Percentiles rank a stretch among this genome's conserved stretches.
Evolutionary conservation across 495 filamentous ascomycete genomes (phyloP).

Genomic region (Podospora tetraspora): DNA sequence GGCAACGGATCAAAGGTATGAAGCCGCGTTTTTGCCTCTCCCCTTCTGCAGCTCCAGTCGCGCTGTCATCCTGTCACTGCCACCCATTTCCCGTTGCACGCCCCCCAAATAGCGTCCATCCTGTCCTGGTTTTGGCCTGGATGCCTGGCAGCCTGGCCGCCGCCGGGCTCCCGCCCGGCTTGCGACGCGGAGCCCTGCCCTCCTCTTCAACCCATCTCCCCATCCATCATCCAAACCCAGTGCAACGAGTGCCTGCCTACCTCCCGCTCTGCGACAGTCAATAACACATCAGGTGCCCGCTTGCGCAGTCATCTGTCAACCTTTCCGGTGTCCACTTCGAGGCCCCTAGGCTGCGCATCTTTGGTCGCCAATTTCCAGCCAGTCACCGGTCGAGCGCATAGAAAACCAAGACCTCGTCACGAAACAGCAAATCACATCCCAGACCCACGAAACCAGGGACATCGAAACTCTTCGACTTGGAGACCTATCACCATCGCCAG

Average conservation of each 20-base stretch:
- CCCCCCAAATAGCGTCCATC: neutral
- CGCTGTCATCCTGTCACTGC: neutral
- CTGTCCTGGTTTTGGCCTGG: neutral
- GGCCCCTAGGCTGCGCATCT: conserved; percentile 7
- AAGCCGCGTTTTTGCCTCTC: neutral
- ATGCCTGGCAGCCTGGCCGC: neutral
- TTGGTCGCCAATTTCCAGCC: conserved; percentile 23
- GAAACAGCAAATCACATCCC: conserved; percentile 43
- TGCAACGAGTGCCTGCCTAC: conserved; percentile 11
- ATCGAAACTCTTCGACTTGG: conserved; percentile 33
- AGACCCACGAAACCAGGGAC: conserved; percentile 30
- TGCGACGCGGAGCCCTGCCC: conserved; percentile 15
- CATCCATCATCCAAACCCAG: neutral
- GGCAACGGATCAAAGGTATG: conserved; percentile 12
- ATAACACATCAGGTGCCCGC: conserved; percentile 13
- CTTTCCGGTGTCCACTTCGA: conserved; percentile 19
- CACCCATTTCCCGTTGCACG: neutral
- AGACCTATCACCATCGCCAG: conserved; percentile 45
- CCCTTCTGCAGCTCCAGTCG: conserved; percentile 4
- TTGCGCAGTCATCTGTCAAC: conserved; percentile 10
- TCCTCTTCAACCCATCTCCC: neutral
- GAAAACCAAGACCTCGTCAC: conserved; percentile 19
- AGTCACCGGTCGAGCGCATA: conserved; percentile 35
- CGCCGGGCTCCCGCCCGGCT: neutral
- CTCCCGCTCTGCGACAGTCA: conserved; percentile 22